Evolutionary conservation across 106 monocot species (phyloP).

Genomic region (Dactylorhiza incarnata): DNA sequence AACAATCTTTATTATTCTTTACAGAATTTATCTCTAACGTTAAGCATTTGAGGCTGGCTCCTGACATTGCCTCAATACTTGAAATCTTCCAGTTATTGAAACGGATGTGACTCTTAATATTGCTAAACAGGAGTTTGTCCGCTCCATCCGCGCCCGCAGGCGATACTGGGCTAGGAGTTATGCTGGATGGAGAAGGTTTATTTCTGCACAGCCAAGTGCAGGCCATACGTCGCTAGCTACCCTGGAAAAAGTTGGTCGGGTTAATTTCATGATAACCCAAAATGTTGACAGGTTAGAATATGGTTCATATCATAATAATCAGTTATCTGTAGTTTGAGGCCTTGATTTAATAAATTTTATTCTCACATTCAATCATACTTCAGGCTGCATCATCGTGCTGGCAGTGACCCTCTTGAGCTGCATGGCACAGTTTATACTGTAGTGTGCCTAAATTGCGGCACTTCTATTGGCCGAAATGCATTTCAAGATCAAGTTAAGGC

Average conservation of each 20-base stretch:
- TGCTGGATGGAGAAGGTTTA: constrained; percentile 98
- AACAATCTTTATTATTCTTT: not conserved
- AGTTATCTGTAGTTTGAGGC: not conserved
- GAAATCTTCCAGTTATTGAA: not conserved
- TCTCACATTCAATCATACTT: constrained; percentile 6
- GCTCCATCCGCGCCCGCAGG: constrained; percentile 61
- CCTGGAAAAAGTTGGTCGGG: constrained; percentile 74
- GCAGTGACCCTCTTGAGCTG: constrained; percentile 87
- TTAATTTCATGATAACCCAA: constrained; percentile 85
- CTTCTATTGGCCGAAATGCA: constrained; percentile 43
- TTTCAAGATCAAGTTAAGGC: constrained; percentile 94
- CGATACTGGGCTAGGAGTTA: constrained; percentile 99
- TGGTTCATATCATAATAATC: not conserved
- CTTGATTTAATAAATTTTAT: constrained; percentile 1
- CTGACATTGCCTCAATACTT: not conserved
- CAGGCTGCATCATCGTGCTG: constrained; percentile 96
- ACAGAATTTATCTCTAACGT: not conserved
- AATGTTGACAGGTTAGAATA: constrained; percentile 78
- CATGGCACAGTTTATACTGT: constrained; percentile 95
- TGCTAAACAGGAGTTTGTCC: constrained; percentile 68
- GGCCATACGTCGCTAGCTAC: constrained; percentile 62
- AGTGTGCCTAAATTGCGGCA: constrained; percentile 73
- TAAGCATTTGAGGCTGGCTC: not conserved
- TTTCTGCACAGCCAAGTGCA: constrained; percentile 72
- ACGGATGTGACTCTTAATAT: not conserved